Conservation (phyloP, 164 flowering plant genomes). For the Pachysandra terminalis region DNA sequence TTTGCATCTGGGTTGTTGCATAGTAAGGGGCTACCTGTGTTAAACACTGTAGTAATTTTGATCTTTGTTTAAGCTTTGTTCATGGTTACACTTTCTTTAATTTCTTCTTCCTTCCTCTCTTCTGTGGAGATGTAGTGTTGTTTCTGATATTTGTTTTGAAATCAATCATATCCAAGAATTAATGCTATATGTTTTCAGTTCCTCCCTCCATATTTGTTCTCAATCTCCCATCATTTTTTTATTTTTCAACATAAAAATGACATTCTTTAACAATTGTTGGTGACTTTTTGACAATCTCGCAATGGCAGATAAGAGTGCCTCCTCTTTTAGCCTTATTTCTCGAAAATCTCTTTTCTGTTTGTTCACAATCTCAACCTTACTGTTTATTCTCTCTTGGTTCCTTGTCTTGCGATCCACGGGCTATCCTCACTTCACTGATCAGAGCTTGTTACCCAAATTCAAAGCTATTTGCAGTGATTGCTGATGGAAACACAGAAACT, state of each 20-base stretch:
- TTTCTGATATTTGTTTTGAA: background rate
- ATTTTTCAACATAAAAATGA: background rate
- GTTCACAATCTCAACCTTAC: constrained; percentile 36
- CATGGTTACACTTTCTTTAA: background rate
- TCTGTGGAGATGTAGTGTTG: background rate
- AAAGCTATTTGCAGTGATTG: constrained; percentile 19
- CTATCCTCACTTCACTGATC: constrained; percentile 35
- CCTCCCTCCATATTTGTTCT: background rate
- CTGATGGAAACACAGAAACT: constrained; percentile 14
- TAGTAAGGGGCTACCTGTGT: too few relatives aligned
- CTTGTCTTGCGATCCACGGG: constrained; percentile 55
- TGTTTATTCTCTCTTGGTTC: constrained; percentile 71
- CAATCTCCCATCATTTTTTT: background rate
- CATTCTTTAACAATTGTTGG: background rate
- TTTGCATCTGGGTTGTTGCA: too few relatives aligned
- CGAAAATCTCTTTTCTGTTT: constrained; percentile 42
- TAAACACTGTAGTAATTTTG: too few relatives aligned
- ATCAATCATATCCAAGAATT: background rate
- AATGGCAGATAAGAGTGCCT: constrained; percentile 47
- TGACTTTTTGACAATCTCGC: constrained; percentile 10
- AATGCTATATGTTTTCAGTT: background rate
- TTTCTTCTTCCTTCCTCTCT: background rate
- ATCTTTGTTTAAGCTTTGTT: background rate
- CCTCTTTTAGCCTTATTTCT: constrained; percentile 34
- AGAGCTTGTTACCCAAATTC: constrained; percentile 33